Base-by-base conservation (phyloP, 2,329 filamentous ascomycete genomes). In the Pyrenophora graminea region DNA sequence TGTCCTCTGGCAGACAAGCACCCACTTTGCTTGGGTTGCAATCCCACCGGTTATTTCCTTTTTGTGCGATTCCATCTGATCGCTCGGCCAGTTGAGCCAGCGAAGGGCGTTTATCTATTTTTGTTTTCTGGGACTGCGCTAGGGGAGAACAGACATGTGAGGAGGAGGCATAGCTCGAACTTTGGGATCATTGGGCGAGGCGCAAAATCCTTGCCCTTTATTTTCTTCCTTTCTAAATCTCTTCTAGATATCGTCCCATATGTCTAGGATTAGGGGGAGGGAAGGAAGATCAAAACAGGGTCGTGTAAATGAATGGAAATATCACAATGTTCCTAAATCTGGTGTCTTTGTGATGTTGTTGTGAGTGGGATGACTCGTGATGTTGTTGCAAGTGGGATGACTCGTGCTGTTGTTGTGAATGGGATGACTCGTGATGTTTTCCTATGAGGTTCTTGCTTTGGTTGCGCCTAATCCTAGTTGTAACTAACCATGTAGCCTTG, bases 1-100 rank as follows among this genome's bases (percentile, higher is more conserved):
- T 38, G 45, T 48, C 49, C 37, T 52, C 36, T 48, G 41, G 39
- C 48, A 36, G 48, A 37, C 47, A 39, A 42, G 31, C 39, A 39
- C 43, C 39, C 39, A 44, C 12, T 50, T 49, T 25, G 38, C 38
- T 45, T 39, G 38, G 33, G 27, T 33, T 30, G 27, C 30, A 48
- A 39, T 19, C 34, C 27, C 33, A n/a, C 43, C 31, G 39, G 34
- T 39, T 32, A 32, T 48, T 38, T 47, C 18, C 39, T 42, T 45
- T 47, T 46, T 34, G 23, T 51, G 21, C 30, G 27, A 25, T 18
- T 18, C 25, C 38, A 36, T 48, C 15, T 25, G 38, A 18, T 32
- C 17, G 49, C 49, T 39, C 37, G 45, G 45, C 39, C 36, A 42
- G 9, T 13, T 39, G 17, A 43, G 45, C 45, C 45, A 52, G 33